Evolutionary conservation across 116 monocot genomes (phyloP), one percentile per base, ranked within the genome.

Genomic region (Dioscorea cayenensis): DNA sequence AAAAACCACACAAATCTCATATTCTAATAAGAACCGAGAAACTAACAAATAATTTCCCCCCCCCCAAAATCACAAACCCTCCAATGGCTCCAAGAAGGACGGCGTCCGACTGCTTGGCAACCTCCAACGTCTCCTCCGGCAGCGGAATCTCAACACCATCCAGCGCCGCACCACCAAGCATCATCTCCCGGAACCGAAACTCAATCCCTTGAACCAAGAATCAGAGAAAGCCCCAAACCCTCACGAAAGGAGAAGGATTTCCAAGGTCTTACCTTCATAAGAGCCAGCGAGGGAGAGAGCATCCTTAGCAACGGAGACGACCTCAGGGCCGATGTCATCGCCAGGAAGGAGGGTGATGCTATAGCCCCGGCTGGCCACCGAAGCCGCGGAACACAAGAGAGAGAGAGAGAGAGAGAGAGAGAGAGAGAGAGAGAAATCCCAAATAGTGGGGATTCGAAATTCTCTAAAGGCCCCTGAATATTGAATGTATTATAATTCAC

Each of bases 321-420:
- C 90, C 77, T 96, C 92, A 10, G 96, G 92, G 32, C 92, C 96
- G 68, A 96, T 96, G 59, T 92, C 96, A 61, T 96, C 96, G 14
- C 96, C 96, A 61, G 96, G 92, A 22, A 96, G 86, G 66, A 96
- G 81, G 43, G 92, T 92, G 64, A 96, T 49, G 66, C 36, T 78
- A 80, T 96, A 92, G 55, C 82, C 83, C 71, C 82, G 79, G 21
- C 19, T 22, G 16, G 14, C 14, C 22, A 71, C 62, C 13, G 76
- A 38, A 20, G 71, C 19, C 18, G 73, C 55, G 66, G 83, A 73
- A 23, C 71, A 77, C 79, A 84, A 91, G 49, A 79, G 86, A 72
- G 86, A 16, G 23, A 52, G 63, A 17, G 75, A 20, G 29, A 29
- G 3, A 29, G 2, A 1, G 3, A 29, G 3, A 3, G 1, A 3